These are phyloP conservation scores for Waitea zeae DNA, from an alignment of 1,284 basidiomycete genomes.

Conservation along the genomic window DNA sequence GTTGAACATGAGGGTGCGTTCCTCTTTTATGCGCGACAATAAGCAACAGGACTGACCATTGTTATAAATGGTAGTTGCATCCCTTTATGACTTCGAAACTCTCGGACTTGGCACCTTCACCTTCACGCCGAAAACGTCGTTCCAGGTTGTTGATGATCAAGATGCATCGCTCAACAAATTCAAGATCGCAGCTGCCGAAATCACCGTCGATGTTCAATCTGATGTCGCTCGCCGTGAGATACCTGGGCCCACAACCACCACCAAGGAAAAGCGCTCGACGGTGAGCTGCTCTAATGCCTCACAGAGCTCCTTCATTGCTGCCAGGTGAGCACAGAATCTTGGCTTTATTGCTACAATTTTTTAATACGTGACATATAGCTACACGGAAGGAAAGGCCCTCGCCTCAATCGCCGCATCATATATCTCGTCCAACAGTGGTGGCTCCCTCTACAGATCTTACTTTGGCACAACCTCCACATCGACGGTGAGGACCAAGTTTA, in stretches of 20 bases:
- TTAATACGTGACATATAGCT: slow-evolving; percentile 3
- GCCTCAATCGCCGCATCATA: slow-evolving; percentile 10
- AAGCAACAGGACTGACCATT: too few relatives aligned
- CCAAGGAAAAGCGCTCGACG: slow-evolving; percentile 10
- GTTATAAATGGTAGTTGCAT: too few relatives aligned
- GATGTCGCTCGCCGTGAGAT: slow-evolving; percentile 10
- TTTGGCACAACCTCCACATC: slow-evolving; percentile 10
- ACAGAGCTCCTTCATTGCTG: slow-evolving; percentile 9
- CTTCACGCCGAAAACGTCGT: slow-evolving; percentile 6
- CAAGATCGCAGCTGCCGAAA: slow-evolving; percentile 6
- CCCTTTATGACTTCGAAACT: slow-evolving; percentile 11
- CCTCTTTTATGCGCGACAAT: too few relatives aligned
- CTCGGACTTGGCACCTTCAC: slow-evolving; percentile 8
- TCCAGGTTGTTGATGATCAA: slow-evolving; percentile 9
- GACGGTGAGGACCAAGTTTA: slow-evolving; percentile 7
- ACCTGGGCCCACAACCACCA: too few relatives aligned
- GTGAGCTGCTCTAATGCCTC: slow-evolving; percentile 9
- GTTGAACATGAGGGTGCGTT: too few relatives aligned
- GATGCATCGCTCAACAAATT: slow-evolving; percentile 7
- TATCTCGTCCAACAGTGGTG: slow-evolving; percentile 8
- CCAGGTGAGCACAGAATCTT: too few relatives aligned
- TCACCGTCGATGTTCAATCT: slow-evolving; percentile 8
- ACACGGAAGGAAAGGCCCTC: slow-evolving; percentile 11
- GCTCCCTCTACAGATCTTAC: slow-evolving; percentile 11
- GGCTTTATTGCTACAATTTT: too few relatives aligned